Conservation (phyloP, 257 asterid species). For the Voacanga thouarsii region DNA sequence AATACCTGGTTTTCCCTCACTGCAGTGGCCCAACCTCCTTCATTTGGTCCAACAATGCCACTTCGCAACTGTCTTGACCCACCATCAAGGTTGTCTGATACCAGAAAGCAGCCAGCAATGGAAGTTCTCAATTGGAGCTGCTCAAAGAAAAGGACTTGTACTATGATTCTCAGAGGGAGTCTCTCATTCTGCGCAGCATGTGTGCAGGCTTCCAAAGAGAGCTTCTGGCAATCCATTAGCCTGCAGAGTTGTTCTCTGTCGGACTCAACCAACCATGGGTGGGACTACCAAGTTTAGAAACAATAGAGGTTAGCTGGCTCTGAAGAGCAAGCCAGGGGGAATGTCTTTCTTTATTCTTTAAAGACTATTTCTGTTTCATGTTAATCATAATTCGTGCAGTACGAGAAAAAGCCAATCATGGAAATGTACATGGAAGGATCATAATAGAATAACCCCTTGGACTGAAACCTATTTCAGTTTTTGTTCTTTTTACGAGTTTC, state of each 20-base stretch:
- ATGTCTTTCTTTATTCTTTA: not conserved
- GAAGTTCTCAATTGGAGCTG: conserved; percentile 92
- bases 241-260: conserved; percentile 92
- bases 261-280: conserved; percentile 83
- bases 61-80: conserved; percentile 87
- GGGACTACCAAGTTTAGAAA: conserved; percentile 59
- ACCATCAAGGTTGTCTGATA: conserved; percentile 87
- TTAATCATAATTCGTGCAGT: not conserved
- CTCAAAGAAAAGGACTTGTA: conserved; percentile 96
- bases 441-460: not conserved
- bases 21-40: conserved; percentile 71
- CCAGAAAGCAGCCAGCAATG: conserved; percentile 92
- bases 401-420: not conserved
- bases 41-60: conserved; percentile 59
- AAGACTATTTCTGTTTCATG: not conserved
- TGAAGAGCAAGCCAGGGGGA: not conserved
- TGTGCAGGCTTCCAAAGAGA: conserved; percentile 93
- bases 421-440: not conserved
- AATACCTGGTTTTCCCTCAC: conserved; percentile 93
- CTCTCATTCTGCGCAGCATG: conserved; percentile 98
- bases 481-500: not conserved
- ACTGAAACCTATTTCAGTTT: not conserved
- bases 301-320: not conserved
- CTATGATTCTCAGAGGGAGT: conserved; percentile 75
- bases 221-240: conserved; percentile 97